These are phyloP conservation scores for Mycosphaerella arachidis DNA, from an alignment of 2,329 filamentous ascomycete genomes.

Conservation along the genomic window DNA sequence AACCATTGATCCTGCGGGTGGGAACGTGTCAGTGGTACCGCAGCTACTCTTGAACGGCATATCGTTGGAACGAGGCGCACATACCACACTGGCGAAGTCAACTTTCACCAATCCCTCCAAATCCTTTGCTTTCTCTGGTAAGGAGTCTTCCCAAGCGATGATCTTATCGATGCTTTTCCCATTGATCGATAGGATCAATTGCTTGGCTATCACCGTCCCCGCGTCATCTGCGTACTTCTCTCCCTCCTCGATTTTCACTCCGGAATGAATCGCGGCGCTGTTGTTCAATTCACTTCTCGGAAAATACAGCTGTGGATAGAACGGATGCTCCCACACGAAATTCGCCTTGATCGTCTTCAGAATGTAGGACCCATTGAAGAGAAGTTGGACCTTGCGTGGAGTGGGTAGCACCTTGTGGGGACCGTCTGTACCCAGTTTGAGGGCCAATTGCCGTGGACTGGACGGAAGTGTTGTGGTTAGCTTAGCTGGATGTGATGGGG, in stretches of 20 bases:
- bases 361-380: slow-evolving; percentile 33
- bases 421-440: slow-evolving; percentile 39
- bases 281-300: slow-evolving; percentile 18
- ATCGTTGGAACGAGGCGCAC: too few relatives aligned
- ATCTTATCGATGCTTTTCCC: slow-evolving; percentile 17
- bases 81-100: slow-evolving; percentile 20
- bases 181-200: slow-evolving; percentile 23
- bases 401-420: slow-evolving; percentile 33
- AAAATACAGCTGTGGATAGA: slow-evolving; percentile 41
- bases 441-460: slow-evolving; percentile 39
- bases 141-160: slow-evolving; percentile 21
- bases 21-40: too few relatives aligned
- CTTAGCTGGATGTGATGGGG: neutral
- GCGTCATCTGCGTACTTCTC: slow-evolving; percentile 18
- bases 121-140: slow-evolving; percentile 5
- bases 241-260: slow-evolving; percentile 18
- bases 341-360: slow-evolving; percentile 31
- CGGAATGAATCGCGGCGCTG: slow-evolving; percentile 5
- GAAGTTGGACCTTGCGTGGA: slow-evolving; percentile 30
- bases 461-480: neutral
- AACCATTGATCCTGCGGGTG: slow-evolving; percentile 41
- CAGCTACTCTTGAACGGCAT: too few relatives aligned
- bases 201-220: slow-evolving; percentile 21
- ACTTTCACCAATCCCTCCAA: slow-evolving; percentile 26
- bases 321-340: slow-evolving; percentile 43